Base-by-base conservation (phyloP, 2,329 filamentous ascomycete genomes). In the Aspergillus sp. region DNA sequence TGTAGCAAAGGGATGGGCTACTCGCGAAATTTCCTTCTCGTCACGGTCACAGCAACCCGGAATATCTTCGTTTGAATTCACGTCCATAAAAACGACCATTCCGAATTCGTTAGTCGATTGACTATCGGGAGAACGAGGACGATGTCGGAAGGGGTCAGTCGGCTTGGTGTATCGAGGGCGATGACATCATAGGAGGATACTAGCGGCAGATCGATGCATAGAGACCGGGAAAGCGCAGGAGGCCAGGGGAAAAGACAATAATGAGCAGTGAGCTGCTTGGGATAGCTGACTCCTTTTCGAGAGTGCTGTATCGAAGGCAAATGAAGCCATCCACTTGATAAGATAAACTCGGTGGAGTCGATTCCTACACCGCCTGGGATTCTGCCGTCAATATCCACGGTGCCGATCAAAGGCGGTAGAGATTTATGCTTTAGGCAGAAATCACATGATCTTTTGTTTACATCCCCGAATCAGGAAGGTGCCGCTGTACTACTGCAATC, bases 401-500 rank as follows among this genome's bases (percentile, higher is more conserved):
- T n/a, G n/a, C n/a, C n/a, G n/a, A n/a, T n/a, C n/a, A n/a, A n/a
- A n/a, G n/a, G n/a, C n/a, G n/a, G n/a, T n/a, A n/a, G n/a, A n/a
- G n/a, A n/a, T n/a, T n/a, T n/a, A n/a, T n/a, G n/a, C n/a, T 2
- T 5, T n/a, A 29, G 11, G 10, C 20, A 8, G 7, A 11, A 28
- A 11, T 33, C 32, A 33, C 26, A 14, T 33, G 32, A 34, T 24
- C n/a, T 22, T 36, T 36, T 39, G 33, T 41, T 41, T 36, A 39
- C 33, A 10, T 26, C 35, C 33, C 29, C 39, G 30, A 11, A 29
- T 17, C 8, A 30, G 24, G 24, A 14, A 27, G 29, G 19, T 8
- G 29, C 19, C 32, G 33, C 28, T 29, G 32, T 24, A n/a, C n/a
- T n/a, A n/a, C n/a, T n/a, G n/a, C n/a, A n/a, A n/a, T n/a, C n/a